These are phyloP conservation scores for Aspergillus hiratsukae DNA, from an alignment of 2,329 filamentous ascomycete species.

Conservation along the genomic window DNA sequence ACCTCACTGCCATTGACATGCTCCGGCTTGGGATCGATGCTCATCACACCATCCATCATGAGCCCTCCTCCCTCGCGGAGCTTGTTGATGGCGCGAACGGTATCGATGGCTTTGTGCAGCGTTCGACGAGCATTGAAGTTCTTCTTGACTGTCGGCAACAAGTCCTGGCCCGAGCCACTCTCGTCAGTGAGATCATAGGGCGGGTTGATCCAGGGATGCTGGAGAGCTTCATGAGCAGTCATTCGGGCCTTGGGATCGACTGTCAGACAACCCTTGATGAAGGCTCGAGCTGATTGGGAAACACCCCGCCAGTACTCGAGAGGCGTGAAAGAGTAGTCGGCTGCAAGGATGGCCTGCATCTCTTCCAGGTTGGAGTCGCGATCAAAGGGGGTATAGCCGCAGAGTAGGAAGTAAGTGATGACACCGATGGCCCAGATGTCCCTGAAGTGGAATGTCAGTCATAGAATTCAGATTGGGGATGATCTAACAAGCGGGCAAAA, in stretches of 20 bases:
- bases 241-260: slow-evolving; percentile 83
- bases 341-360: slow-evolving; percentile 97
- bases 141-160: slow-evolving; percentile 64
- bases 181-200: slow-evolving; percentile 43
- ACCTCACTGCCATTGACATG: slow-evolving; percentile 42
- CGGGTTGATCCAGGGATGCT: slow-evolving; percentile 61
- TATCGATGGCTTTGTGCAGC: slow-evolving; percentile 64
- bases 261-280: slow-evolving; percentile 87
- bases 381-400: slow-evolving; percentile 97
- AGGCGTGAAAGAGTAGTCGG: slow-evolving; percentile 93
- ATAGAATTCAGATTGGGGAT: neutral
- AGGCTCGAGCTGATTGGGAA: slow-evolving; percentile 78
- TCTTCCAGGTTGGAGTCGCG: slow-evolving; percentile 96
- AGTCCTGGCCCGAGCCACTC: slow-evolving; percentile 46
- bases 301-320: slow-evolving; percentile 96
- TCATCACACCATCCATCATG: slow-evolving; percentile 60
- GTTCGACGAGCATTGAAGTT: slow-evolving; percentile 65
- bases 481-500: neutral
- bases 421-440: slow-evolving; percentile 98
- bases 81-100: slow-evolving; percentile 64
- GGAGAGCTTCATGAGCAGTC: slow-evolving; percentile 75
- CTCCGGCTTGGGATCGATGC: slow-evolving; percentile 51
- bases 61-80: slow-evolving; percentile 57
- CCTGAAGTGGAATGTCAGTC: slow-evolving; percentile 30
- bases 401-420: slow-evolving; percentile 97